Evolutionary conservation across 2,329 filamentous ascomycete species (phyloP), one percentile per base, ranked within the genome.

Genomic region (Colletotrichum sp.): DNA sequence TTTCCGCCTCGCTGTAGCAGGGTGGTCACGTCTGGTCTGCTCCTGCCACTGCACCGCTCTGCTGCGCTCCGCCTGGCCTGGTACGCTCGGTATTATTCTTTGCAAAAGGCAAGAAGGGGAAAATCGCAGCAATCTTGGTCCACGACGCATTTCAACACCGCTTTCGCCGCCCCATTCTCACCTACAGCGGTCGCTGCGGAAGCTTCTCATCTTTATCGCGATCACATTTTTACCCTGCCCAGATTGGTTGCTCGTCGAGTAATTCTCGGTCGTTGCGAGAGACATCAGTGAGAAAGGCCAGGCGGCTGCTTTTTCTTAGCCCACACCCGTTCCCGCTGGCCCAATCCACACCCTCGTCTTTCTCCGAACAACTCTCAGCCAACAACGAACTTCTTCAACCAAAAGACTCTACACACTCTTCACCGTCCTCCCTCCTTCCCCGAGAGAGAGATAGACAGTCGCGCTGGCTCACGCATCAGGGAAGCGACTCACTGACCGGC

Each of bases 351-450:
- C 69, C 44, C 70, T 74, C 66, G 64, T 71, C 62, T 67, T 72
- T 60, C 64, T 69, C 65, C 69, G 57, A 55, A 80, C 83, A 52
- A 63, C 59, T 63, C 30, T 63, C 59, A 83, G 70, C 74, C 74
- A 76, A 76, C 74, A 65, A 76, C 74, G 59, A 73, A 62, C 70
- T 65, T 69, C 74, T 74, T 69, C 74, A 76, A 69, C 57, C 49
- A 44, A 60, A 69, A 73, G 49, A 39, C 68, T 70, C 57, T 70
- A 63, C 70, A 60, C 44, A 52, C 44, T 21, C 44, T 52, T 52
- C 44, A 52, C 44, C 44, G 10, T 52, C 44, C 44, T 52, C 64
- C 59, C 52, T 28, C 73, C 65, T 65, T 44, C 24, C 57, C 36
- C 49, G 26, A 21, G 28, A 64, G 32, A 59, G 16, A 52, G 44